Base-by-base conservation (phyloP, 108 stramenopile species). In the Poteriospumella lacustris region DNA sequence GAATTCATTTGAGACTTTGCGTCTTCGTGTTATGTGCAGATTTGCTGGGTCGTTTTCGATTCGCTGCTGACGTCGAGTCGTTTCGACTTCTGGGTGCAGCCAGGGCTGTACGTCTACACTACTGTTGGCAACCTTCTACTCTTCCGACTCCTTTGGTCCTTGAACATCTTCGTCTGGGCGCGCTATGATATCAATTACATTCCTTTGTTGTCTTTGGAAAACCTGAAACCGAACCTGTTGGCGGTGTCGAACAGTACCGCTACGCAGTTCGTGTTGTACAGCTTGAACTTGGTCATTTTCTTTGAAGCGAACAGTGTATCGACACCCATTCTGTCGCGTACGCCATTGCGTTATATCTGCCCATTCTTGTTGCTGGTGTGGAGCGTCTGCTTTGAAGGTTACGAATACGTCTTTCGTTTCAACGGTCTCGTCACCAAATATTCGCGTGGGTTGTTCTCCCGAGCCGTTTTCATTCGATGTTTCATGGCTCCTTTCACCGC, bases 401-500 rank as follows among this genome's bases (percentile, higher is more conserved):
- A n/a, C n/a, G n/a, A n/a, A n/a, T n/a, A n/a, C n/a, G n/a, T n/a
- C n/a, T n/a, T n/a, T n/a, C n/a, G n/a, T n/a, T n/a, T n/a, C n/a
- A n/a, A n/a, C n/a, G n/a, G n/a, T n/a, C n/a, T n/a, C n/a, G n/a
- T n/a, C n/a, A n/a, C n/a, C n/a, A n/a, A n/a, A n/a, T n/a, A n/a
- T n/a, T n/a, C n/a, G n/a, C n/a, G n/a, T n/a, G n/a, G n/a, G n/a
- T n/a, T n/a, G n/a, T n/a, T n/a, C n/a, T n/a, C n/a, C n/a, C n/a
- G n/a, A n/a, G n/a, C n/a, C n/a, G n/a, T n/a, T n/a, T n/a, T n/a
- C n/a, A n/a, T n/a, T n/a, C n/a, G n/a, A n/a, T n/a, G n/a, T n/a
- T n/a, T 96, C 1, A 81, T 83, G 44, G 86, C 93, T 3, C 93
- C 95, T 1, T 78, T 89, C 58, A 75, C 82, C 33, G 86, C 90